These are phyloP conservation scores for Melampsora americana DNA, from an alignment of 1,284 basidiomycete genomes.

Conservation along the genomic window DNA sequence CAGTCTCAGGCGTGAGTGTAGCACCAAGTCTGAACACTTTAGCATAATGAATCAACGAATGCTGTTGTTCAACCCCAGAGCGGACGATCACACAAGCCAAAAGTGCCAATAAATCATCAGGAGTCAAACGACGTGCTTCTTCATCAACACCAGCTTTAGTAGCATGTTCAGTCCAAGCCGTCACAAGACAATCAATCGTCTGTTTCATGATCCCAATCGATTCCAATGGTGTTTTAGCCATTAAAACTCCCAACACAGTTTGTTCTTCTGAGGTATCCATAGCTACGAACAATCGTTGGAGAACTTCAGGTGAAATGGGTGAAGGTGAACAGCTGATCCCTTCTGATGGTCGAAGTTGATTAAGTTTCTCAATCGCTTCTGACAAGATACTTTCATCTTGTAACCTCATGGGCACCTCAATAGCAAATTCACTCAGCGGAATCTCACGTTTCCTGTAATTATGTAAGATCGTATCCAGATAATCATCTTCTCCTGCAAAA, in stretches of 20 bases:
- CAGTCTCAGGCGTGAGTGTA: constrained; percentile 38
- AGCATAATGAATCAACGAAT: constrained; percentile 43
- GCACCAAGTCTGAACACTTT: constrained; percentile 41
- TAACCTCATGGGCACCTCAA: constrained; percentile 32
- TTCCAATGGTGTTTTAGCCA: constrained; percentile 42
- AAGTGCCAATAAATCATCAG: constrained; percentile 41
- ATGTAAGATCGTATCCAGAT: constrained; percentile 40
- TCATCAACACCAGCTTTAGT: constrained; percentile 41
- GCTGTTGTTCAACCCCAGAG: constrained; percentile 43
- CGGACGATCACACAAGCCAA: constrained; percentile 44
- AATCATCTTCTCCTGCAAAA: constrained; percentile 44
- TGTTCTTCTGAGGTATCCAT: constrained; percentile 44
- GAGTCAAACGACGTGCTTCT: constrained; percentile 40
- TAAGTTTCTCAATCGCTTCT: constrained; percentile 42
- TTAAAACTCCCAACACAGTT: constrained; percentile 34
- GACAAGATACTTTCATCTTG: constrained; percentile 43
- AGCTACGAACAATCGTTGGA: constrained; percentile 44
- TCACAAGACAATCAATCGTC: constrained; percentile 42
- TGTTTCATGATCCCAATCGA: constrained; percentile 44
- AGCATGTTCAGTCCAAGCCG: constrained; percentile 35
- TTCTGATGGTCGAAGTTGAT: constrained; percentile 39
- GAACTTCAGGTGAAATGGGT: constrained; percentile 34
- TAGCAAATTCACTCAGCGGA: constrained; percentile 41
- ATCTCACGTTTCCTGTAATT: constrained; percentile 40
- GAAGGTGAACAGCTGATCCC: constrained; percentile 19